Base-by-base conservation (phyloP, 805 yeast genomes). In the Cyberlindnera lachancei region DNA sequence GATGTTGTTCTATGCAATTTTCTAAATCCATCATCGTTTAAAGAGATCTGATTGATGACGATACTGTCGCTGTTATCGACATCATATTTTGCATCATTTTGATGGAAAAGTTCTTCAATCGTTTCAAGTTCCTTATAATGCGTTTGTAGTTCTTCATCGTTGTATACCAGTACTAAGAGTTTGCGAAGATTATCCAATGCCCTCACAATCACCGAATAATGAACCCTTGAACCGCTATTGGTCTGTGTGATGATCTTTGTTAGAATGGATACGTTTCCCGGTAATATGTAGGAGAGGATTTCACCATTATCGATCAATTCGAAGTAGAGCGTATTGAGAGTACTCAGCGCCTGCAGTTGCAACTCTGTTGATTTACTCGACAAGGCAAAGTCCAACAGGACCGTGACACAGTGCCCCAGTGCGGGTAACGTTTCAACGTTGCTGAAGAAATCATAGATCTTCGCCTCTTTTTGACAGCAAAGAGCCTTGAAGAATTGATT, bases 181-280 rank as follows among this genome's bases (percentile, higher is more conserved):
- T 45, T 36, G 1, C 48, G 35, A 18, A 70, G 34, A 1, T 63
- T 38, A 1, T 47, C 32, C n/a, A 70, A 27, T 0, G 58, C 31
- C 15, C 53, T 39, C 2, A 52, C 42, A 1, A 61, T 36, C 0
- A 68, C 64, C 13, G 56, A 53, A 33, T 57, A 64, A 33, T 69
- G 68, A 2, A 61, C 53, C 12, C 43, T 51, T n/a, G n/a, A n/a
- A n/a, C n/a, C n/a, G n/a, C n/a, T n/a, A 2, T 63, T 61, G 4
- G 57, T 50, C 7, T 44, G 37, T 0, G 52, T 33, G 0, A 68
- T 34, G 5, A 67, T 37, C 34, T 66, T 71, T 2, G 67, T 54
- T 25, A 70, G 42, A 0, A 56, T 42, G 0, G 78, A 71, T 0
- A 71, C 65, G 24, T 58, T 68, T 3, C 77, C 77, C 0, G 79